A percentile compares a stretch with the other conserved stretches of the same genome.
Evolutionary conservation across 352 stramenopile species (phyloP).

Genomic region (Globisporangium okanoganense): DNA sequence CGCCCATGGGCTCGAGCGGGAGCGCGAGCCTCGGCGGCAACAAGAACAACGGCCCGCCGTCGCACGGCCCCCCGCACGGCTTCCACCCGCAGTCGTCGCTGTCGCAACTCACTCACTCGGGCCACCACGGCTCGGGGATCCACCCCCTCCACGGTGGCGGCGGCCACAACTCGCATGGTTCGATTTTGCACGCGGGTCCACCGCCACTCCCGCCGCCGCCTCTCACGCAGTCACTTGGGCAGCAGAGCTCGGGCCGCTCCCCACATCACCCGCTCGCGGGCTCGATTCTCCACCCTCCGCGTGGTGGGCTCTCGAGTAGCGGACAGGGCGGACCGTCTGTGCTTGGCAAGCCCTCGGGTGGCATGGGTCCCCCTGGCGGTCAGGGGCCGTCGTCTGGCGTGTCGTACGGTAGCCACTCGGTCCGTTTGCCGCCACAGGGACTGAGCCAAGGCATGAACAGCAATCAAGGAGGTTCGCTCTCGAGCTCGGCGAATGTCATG

Average conservation of each 20-base stretch:
- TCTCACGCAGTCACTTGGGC: slow-evolving; percentile 50
- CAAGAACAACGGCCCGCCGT: slow-evolving; percentile 33
- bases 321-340: slow-evolving; percentile 36
- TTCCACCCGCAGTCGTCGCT: slow-evolving; percentile 71
- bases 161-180: slow-evolving; percentile 24
- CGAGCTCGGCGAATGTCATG: slow-evolving; percentile 14
- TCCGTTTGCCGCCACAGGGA: slow-evolving; percentile 49
- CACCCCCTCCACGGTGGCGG: slow-evolving; percentile 68
- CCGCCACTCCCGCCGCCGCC: slow-evolving; percentile 61
- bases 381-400: slow-evolving; percentile 23
- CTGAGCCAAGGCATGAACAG: slow-evolving; percentile 45
- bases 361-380: slow-evolving; percentile 10
- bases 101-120: slow-evolving; percentile 48
- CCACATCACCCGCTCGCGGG: slow-evolving; percentile 60
- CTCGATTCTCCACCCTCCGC: slow-evolving; percentile 70
- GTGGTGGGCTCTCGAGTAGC: slow-evolving; percentile 30
- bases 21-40: slow-evolving; percentile 26
- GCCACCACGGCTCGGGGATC: slow-evolving; percentile 36
- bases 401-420: slow-evolving; percentile 35
- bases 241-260: slow-evolving; percentile 42
- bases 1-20: slow-evolving; percentile 27
- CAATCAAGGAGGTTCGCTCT: slow-evolving; percentile 3
- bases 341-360: slow-evolving; percentile 44
- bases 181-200: slow-evolving; percentile 54
- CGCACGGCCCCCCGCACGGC: slow-evolving; percentile 29